Evolutionary conservation across 2,329 filamentous ascomycete species (phyloP), one percentile per base, ranked within the genome.

Genomic region (Cercospora sp.): DNA sequence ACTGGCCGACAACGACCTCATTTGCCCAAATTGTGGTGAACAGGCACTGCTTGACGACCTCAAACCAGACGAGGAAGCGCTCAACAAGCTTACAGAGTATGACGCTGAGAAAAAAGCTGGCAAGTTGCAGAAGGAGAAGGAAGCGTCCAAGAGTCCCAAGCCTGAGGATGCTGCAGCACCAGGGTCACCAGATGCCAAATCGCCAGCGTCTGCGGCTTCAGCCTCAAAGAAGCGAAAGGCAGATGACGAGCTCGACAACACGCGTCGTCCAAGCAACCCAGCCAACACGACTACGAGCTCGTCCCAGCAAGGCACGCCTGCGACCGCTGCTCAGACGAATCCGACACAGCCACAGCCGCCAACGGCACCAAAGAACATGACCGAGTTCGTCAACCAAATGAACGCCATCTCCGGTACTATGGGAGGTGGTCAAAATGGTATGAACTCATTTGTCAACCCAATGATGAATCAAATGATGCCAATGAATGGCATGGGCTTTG

Each of bases 1-100:
- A 82, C 90, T 99, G 82, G 94, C 97, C 83, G 94, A 98, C 85
- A 95, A 91, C 87, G 95, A 99, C 86, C 93, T 99, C 82, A 86
- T 94, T 81, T 99, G 95, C 81, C 95, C 95, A 72, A 90, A 90
- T 74, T 99, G 95, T 81, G 91, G 90, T 71, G 93, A 97, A 79
- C 92, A 92, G 77, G 92, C 97, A 72, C 85, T 97, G 76, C 91
- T 98, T 82, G 94, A 97, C 86, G 91, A 97, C 81, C 87, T 99
- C 74, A 88, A 90, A 78, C 58, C 89, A 71, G 93, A 98, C 81
- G 90, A 92, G 72, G 92, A 95, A 75, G 93, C 91, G 79, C 92
- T 95, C 72, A 91, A 91, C 82, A 94, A 91, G 81, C 92, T 97
- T 72, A 91, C 92, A 81, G 87, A 87, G 45, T 97, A 91, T 77